phyloP scores from a whole-genome alignment of 2,329 filamentous ascomycete genomes.

The Botrytis pseudocinerea region DNA sequence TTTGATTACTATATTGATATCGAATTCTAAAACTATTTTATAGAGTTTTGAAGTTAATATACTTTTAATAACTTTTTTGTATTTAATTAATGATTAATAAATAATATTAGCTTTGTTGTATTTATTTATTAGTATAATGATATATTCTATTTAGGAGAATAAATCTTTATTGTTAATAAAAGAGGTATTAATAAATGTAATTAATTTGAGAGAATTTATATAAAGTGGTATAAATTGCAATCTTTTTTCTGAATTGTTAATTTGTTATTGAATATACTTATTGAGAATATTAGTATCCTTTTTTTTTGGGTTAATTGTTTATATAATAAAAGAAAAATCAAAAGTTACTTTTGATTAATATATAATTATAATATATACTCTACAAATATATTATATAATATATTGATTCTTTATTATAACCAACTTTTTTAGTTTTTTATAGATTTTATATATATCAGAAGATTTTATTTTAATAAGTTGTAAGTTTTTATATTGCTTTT shows the following conservation, averaged over 20 bases:
- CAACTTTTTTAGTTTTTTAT: background rate
- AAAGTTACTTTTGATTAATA: background rate
- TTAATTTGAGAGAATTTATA: background rate
- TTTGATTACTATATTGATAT: too few species aligned
- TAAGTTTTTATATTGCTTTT: background rate
- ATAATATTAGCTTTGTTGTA: too few species aligned
- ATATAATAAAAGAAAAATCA: background rate
- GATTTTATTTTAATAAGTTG: background rate
- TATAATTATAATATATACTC: background rate
- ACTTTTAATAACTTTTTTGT: too few species aligned
- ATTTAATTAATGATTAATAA: too few species aligned
- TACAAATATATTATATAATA: background rate
- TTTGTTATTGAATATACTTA: background rate
- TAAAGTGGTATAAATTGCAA: background rate
- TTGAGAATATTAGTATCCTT: background rate
- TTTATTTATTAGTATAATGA: too few species aligned
- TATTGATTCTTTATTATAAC: background rate
- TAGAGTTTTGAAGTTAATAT: too few species aligned
- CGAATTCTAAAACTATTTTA: too few species aligned
- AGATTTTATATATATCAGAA: background rate
- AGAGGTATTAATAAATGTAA: background rate
- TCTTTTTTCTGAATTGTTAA: background rate
- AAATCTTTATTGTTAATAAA: too few species aligned
- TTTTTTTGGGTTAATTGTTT: background rate
- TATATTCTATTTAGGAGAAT: too few species aligned